These are phyloP conservation scores for Brassica balearica DNA, from an alignment of 441 rosid species.

Conservation along the genomic window DNA sequence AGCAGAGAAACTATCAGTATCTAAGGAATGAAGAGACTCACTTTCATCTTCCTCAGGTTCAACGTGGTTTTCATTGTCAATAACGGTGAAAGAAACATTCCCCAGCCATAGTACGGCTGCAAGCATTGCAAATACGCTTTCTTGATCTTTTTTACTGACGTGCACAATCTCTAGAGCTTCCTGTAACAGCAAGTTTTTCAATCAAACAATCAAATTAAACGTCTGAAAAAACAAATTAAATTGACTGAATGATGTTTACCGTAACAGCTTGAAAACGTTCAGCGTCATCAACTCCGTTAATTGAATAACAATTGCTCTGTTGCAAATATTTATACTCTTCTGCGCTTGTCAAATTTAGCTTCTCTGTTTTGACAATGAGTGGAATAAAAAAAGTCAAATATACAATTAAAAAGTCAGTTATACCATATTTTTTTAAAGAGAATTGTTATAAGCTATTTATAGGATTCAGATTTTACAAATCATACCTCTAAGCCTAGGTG, in stretches of 20 bases:
- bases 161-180: constrained; percentile 94
- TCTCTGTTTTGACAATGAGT: constrained; percentile 7
- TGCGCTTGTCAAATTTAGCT: constrained; percentile 78
- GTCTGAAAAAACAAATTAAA: not conserved
- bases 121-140: constrained; percentile 88
- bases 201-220: too few relatives aligned
- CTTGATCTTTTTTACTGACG: constrained; percentile 89
- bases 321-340: constrained; percentile 79
- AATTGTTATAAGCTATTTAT: too few relatives aligned
- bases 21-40: constrained; percentile 45
- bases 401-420: not conserved
- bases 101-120: constrained; percentile 95
- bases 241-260: constrained; percentile 47
- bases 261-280: constrained; percentile 63
- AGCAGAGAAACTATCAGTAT: not conserved
- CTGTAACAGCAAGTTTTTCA: constrained; percentile 51
- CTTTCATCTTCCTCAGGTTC: constrained; percentile 83
- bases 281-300: constrained; percentile 81
- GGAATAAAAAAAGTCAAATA: not conserved
- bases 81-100: constrained; percentile 68
- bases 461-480: not conserved
- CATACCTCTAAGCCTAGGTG: constrained; percentile 70
- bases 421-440: too few relatives aligned
- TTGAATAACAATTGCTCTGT: constrained; percentile 81
- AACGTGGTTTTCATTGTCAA: constrained; percentile 92